Base-by-base conservation (phyloP, 2,329 filamentous ascomycete genomes). In the Microdochium nivale region DNA sequence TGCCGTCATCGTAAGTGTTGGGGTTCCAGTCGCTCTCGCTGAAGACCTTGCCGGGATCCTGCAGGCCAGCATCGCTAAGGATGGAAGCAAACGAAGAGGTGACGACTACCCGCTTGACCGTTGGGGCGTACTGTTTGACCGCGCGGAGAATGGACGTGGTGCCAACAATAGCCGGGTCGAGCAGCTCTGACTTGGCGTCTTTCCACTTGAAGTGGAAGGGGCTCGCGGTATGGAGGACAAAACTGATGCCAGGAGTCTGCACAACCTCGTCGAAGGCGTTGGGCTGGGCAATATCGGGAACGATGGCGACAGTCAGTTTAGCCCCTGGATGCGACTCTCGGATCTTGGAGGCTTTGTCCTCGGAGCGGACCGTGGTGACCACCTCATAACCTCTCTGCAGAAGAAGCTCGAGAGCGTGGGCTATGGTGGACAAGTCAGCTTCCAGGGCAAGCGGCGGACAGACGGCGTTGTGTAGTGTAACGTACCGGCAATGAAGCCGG, bases 201-300 rank as follows among this genome's bases (percentile, higher is more conserved):
- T 65, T 71, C 57, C 70, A 74, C 2, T 75, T 72, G 66, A 73
- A 80, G 59, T 80, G 77, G 62, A 83, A 78, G 0, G 81, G 80
- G 49, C 77, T 81, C 0, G 81, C 81, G 2, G 80, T 81, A 68
- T 84, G 80, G 50, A 83, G 67, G 37, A 84, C 78, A 48, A 76
- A 76, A 52, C 79, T 74, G 50, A 83, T 65, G 25, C 71, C 74
- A 1, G 75, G 72, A 3, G 63, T 70, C 64, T 71, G 56, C 55
- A 77, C 72, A 1, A 78, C 81, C 59, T 83, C 74, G 60, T 88
- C 83, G 64, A 95, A 95, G 52, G 90, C 89, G 51, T 78, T 77
- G 44, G 82, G 77, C 61, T 83, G 68, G 3, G 88, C 87, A 58
- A 95, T 87, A 63, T 95, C 89, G 19, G 85, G 81, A 24, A 95